Base-by-base conservation (phyloP, 768 basidiomycete genomes). In the Rhizopogon sp. region DNA sequence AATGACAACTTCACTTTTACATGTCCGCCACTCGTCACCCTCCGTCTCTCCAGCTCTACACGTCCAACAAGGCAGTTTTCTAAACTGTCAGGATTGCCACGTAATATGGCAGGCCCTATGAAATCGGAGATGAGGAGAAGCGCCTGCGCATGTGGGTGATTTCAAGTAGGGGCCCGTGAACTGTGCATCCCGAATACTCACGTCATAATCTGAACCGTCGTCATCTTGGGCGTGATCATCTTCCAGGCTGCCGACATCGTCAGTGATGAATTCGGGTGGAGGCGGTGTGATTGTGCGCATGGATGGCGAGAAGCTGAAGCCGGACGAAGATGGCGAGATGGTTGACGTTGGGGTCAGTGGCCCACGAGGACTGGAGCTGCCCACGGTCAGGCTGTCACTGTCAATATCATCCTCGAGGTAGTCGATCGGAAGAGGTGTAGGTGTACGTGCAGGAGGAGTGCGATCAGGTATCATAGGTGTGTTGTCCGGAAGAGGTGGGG, bases 1-100 rank as follows among this genome's bases (percentile, higher is more conserved):
- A 90, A 65, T 7, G 76, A 74, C 47, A 90, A 68, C 72, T 89
- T 91, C 43, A 88, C 62, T 72, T 90, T 90, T 52, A 83, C 75
- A 42, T 83, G 83, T 5, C 88, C 88, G 61, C 87, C 80, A 58
- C 74, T 74, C 46, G 80, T 81, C 46, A 76, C 75, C 22, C 88
- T 78, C 51, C 80, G 75, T 20, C 85, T 79, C 66, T 79, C 72
- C 13, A 88, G 72, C 58, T 81, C 80, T 62, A 90, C 73, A 57
- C 63, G 67, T 46, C 76, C 81, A 41, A 72, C 61, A 41, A 76
- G 69, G 53, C 55, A 70, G 25, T 59, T 55, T 43, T 43, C 54
- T 7, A 52, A 39, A 35, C 46, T 45, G 20, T 65, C 39, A 35
- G 59, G 62, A 50, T 63, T 65, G 53, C 56, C 47, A 47, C 31